Evolutionary conservation across 225 moss, liverwort and hornwort species (phyloP).

Genomic region (Marchantia polymorpha): DNA sequence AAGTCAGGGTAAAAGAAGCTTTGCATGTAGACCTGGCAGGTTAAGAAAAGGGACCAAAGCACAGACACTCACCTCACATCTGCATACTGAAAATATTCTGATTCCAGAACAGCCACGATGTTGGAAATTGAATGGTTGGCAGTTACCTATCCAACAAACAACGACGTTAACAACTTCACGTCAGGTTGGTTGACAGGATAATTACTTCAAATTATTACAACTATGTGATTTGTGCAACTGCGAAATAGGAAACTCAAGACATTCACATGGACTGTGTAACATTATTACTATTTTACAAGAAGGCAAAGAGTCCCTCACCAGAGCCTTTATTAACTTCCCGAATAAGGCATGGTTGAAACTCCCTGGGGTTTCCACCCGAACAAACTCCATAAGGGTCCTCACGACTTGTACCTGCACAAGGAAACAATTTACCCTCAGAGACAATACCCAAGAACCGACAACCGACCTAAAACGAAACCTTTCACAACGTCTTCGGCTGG

Average conservation of each 20-base stretch:
- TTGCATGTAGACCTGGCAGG: neutral
- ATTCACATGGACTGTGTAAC: too few relatives aligned
- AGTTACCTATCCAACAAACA: neutral
- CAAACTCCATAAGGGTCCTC: slow-evolving; percentile 19
- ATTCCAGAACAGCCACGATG: slow-evolving; percentile 8
- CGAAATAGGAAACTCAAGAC: too few relatives aligned
- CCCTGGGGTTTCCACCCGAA: slow-evolving; percentile 11
- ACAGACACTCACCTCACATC: slow-evolving; percentile 15
- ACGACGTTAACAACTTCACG: neutral
- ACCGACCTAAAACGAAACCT: neutral
- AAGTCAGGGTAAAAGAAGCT: neutral
- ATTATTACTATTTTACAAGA: neutral
- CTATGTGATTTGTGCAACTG: too few relatives aligned
- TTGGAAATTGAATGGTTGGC: slow-evolving; percentile 12
- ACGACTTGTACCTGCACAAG: slow-evolving; percentile 14
- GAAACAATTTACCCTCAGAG: neutral
- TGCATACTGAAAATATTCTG: slow-evolving; percentile 22
- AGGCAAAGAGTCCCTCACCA: slow-evolving; percentile 6
- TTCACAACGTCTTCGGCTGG: too few relatives aligned
- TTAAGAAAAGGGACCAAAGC: neutral
- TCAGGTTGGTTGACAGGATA: neutral
- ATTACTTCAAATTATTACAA: too few relatives aligned
- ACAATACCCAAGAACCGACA: neutral
- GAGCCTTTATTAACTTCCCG: neutral
- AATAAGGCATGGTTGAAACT: neutral